A percentile compares a stretch with the other conserved stretches of the same genome.
phyloP scores from a whole-genome alignment of 2,329 filamentous ascomycete species.

The Fusarium sp. region DNA sequence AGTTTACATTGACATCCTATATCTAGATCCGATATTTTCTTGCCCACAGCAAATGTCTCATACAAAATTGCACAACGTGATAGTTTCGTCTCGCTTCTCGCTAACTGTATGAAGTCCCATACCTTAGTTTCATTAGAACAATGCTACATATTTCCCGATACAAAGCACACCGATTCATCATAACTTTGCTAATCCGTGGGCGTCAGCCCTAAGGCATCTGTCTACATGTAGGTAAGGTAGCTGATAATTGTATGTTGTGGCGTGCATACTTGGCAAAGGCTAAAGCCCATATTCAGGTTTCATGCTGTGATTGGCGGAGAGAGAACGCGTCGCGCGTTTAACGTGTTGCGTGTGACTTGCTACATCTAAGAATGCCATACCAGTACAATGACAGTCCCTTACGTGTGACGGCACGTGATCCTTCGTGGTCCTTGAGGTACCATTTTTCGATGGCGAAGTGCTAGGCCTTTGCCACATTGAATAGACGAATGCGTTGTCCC shows the following conservation, averaged over 20 bases:
- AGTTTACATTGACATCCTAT: not conserved
- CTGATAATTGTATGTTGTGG: conserved; percentile 9
- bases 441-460: not conserved
- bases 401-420: conserved; percentile 21
- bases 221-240: not conserved
- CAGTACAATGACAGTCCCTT: no score
- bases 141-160: not conserved
- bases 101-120: not conserved
- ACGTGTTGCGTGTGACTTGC: conserved; percentile 7
- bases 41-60: not conserved
- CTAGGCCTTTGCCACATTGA: conserved; percentile 22
- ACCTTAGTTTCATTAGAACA: no score
- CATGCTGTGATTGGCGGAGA: not conserved
- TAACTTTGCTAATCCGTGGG: not conserved
- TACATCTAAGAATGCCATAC: not conserved
- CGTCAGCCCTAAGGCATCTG: not conserved
- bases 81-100: not conserved
- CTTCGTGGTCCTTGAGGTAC: not conserved
- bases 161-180: not conserved
- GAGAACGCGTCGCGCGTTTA: conserved; percentile 20
- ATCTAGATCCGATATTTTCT: not conserved
- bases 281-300: not conserved
- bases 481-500: not conserved
- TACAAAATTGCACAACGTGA: not conserved
- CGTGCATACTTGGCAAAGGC: not conserved